Evolutionary conservation across 2,329 filamentous ascomycete genomes (phyloP).

Genomic region (Proliferodiscus dingleyae): DNA sequence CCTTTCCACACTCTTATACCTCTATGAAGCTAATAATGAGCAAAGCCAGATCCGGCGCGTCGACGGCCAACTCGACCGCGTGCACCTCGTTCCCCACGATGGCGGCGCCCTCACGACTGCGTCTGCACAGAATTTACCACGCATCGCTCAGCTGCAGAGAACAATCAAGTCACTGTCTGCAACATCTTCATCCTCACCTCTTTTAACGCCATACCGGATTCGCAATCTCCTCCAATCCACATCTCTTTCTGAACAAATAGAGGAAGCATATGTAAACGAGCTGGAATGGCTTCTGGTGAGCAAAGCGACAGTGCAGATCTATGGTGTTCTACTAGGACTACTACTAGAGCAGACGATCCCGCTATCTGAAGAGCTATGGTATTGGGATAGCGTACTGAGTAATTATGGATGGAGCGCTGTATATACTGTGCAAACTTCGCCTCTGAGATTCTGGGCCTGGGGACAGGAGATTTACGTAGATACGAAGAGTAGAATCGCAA

Average conservation of each 20-base stretch:
- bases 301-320: constrained; percentile 88
- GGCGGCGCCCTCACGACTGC: constrained; percentile 30
- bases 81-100: constrained; percentile 45
- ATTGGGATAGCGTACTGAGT: constrained; percentile 85
- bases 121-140: constrained; percentile 33
- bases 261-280: constrained; percentile 61
- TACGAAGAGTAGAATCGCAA: constrained; percentile 26
- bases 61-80: constrained; percentile 61
- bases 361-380: constrained; percentile 83
- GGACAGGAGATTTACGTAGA: constrained; percentile 65
- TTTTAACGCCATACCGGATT: constrained; percentile 58
- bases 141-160: constrained; percentile 58
- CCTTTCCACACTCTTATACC: constrained; percentile 4
- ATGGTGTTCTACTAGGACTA: constrained; percentile 72
- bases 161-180: constrained; percentile 69
- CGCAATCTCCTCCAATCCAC: constrained; percentile 59
- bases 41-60: constrained; percentile 52
- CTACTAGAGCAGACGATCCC: constrained; percentile 80
- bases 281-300: constrained; percentile 86
- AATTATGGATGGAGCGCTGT: constrained; percentile 74
- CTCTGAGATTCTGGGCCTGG: constrained; percentile 69
- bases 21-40: not conserved
- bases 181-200: constrained; percentile 56
- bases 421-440: constrained; percentile 83
- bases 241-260: constrained; percentile 42